A percentile compares a stretch with the other conserved stretches of the same genome.
phyloP scores from a whole-genome alignment of 116 monocot genomes.

The Iris pallida region DNA sequence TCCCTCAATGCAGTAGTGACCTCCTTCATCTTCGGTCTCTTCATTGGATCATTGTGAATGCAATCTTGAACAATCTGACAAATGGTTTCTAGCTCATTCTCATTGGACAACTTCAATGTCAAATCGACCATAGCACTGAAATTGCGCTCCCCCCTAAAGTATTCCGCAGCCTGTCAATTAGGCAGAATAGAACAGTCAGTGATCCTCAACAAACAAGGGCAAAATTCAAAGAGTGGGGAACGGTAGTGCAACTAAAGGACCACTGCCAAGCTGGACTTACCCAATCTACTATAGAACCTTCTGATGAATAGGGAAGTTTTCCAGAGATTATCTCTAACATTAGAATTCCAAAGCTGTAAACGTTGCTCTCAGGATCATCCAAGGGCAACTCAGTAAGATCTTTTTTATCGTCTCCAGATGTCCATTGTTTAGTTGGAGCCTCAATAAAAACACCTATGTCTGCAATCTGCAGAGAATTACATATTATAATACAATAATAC shows the following conservation, averaged over 20 bases:
- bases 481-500: constrained; percentile 1
- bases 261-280: constrained; percentile 27
- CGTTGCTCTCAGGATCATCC: constrained; percentile 44
- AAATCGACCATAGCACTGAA: constrained; percentile 57
- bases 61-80: constrained; percentile 65
- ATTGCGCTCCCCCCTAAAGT: constrained; percentile 35
- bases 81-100: constrained; percentile 52
- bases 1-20: constrained; percentile 40
- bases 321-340: constrained; percentile 81
- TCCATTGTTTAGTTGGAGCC: constrained; percentile 18
- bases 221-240: neutral
- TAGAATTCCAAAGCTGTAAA: constrained; percentile 67
- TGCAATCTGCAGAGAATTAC: constrained; percentile 26
- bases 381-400: constrained; percentile 8
- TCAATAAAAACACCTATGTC: constrained; percentile 71
- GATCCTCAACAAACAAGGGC: neutral
- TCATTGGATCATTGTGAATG: constrained; percentile 42
- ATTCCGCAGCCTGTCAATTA: constrained; percentile 49
- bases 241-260: neutral
- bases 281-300: constrained; percentile 58
- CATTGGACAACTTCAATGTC: constrained; percentile 45
- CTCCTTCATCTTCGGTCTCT: constrained; percentile 73
- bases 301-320: constrained; percentile 41
- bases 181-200: neutral
- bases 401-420: constrained; percentile 21